These are phyloP conservation scores for Globisporangium barbulae DNA, from an alignment of 352 stramenopile species.

Conservation along the genomic window DNA sequence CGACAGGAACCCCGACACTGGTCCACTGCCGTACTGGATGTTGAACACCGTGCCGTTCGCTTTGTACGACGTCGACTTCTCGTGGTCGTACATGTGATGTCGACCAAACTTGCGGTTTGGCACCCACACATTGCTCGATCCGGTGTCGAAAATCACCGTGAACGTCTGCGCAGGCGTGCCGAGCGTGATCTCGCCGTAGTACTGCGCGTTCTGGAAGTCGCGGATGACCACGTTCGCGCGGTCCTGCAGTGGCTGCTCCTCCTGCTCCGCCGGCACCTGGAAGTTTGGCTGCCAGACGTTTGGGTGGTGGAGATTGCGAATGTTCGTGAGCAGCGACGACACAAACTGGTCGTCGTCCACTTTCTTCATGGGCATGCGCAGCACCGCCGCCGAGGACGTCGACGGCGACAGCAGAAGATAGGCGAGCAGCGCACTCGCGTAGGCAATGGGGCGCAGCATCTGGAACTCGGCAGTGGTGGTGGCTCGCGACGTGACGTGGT, in stretches of 20 bases:
- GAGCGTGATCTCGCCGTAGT: constrained; percentile 88
- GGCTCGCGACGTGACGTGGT: background rate
- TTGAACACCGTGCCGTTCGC: constrained; percentile 75
- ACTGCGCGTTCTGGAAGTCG: constrained; percentile 93
- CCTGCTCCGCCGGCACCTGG: constrained; percentile 1
- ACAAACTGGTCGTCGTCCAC: constrained; percentile 61
- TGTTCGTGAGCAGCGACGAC: constrained; percentile 44
- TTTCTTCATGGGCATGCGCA: constrained; percentile 75
- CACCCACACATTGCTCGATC: constrained; percentile 33
- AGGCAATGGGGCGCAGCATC: constrained; percentile 18
- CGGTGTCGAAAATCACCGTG: constrained; percentile 36
- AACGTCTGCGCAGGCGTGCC: constrained; percentile 29
- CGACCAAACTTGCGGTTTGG: constrained; percentile 22
- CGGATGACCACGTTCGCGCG: constrained; percentile 73
- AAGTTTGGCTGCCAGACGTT: constrained; percentile 48
- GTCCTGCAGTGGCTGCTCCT: constrained; percentile 13
- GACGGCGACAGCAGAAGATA: constrained; percentile 11
- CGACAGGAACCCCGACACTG: constrained; percentile 74
- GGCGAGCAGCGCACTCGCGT: constrained; percentile 14
- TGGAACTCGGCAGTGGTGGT: background rate
- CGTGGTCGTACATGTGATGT: constrained; percentile 58
- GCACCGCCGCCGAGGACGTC: constrained; percentile 21
- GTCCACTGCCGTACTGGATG: constrained; percentile 86
- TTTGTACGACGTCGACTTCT: constrained; percentile 55
- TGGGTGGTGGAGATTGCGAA: constrained; percentile 34